Percentiles rank a stretch among this genome's conserved stretches.
These are phyloP conservation scores for Tillandsia leiboldiana DNA, from an alignment of 176 grass and related monocot genomes.

Conservation along the genomic window DNA sequence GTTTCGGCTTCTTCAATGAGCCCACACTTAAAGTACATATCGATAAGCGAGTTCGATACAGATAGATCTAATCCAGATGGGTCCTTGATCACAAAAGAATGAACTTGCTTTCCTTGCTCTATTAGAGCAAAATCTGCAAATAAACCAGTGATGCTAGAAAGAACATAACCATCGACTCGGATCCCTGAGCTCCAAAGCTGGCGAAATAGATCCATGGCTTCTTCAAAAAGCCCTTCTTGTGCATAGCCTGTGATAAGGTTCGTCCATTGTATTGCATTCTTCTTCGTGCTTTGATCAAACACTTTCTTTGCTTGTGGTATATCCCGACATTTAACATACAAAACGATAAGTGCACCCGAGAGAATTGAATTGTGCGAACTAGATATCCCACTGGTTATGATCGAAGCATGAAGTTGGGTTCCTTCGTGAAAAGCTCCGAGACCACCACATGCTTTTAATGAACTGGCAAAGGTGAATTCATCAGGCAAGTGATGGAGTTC, in stretches of 20 bases:
- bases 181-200: slow-evolving; percentile 32
- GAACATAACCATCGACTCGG: slow-evolving; percentile 18
- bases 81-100: slow-evolving; percentile 21
- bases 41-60: slow-evolving; percentile 22
- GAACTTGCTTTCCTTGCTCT: slow-evolving; percentile 43
- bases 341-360: slow-evolving; percentile 18
- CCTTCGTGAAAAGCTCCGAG: slow-evolving; percentile 18
- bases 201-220: slow-evolving; percentile 23
- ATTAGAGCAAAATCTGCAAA: slow-evolving; percentile 33
- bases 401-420: slow-evolving; percentile 25
- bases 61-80: slow-evolving; percentile 22
- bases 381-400: slow-evolving; percentile 10
- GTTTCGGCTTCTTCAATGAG: slow-evolving; percentile 17
- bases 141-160: slow-evolving; percentile 22
- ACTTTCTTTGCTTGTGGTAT: slow-evolving; percentile 20
- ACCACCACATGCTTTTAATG: slow-evolving; percentile 33
- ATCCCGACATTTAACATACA: slow-evolving; percentile 30
- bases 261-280: slow-evolving; percentile 37
- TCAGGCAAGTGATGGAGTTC: slow-evolving; percentile 2
- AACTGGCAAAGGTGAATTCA: slow-evolving; percentile 45
- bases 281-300: slow-evolving; percentile 27
- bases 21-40: slow-evolving; percentile 51
- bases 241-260: slow-evolving; percentile 30
- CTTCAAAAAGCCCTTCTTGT: slow-evolving; percentile 26
- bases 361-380: slow-evolving; percentile 6